phyloP scores from a whole-genome alignment of 73 alveolate species.

The Paramecium sonneborni region DNA sequence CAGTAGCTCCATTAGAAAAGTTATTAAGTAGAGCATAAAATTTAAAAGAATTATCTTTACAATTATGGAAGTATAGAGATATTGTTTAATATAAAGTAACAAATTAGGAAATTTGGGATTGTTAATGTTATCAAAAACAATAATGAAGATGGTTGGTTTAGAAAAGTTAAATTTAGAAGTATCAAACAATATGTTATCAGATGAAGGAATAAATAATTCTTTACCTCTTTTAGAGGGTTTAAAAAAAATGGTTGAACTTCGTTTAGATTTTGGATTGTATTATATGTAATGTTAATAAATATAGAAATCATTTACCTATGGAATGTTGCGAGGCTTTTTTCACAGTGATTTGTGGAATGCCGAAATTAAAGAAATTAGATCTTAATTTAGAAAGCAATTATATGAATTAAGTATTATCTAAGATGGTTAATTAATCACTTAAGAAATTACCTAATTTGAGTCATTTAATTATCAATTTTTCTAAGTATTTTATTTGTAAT shows the following conservation, averaged over 20 bases:
- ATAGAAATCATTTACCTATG: slow-evolving; percentile 26
- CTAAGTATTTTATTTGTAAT: background rate
- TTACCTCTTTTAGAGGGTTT: background rate
- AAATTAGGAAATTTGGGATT: slow-evolving; percentile 51
- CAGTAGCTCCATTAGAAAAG: background rate
- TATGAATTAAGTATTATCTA: slow-evolving; percentile 2
- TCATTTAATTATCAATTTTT: slow-evolving; percentile 7
- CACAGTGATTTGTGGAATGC: background rate
- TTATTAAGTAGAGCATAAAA: background rate
- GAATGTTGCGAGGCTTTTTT: slow-evolving; percentile 51
- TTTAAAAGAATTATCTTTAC: background rate
- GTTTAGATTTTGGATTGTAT: slow-evolving; percentile 47
- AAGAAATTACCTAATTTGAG: background rate
- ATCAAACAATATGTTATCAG: slow-evolving; percentile 14
- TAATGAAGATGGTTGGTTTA: background rate
- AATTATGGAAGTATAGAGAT: slow-evolving; percentile 38
- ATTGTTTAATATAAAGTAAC: background rate
- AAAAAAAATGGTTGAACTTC: background rate
- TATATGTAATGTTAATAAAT: background rate
- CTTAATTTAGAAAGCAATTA: slow-evolving; percentile 44
- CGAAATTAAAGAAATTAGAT: background rate
- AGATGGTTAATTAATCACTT: background rate
- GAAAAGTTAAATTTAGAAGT: background rate
- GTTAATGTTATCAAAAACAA: background rate
- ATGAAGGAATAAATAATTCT: slow-evolving; percentile 22